Evolutionary conservation across 345 rosid species (phyloP).

Genomic region (Arabis hirsuta): DNA sequence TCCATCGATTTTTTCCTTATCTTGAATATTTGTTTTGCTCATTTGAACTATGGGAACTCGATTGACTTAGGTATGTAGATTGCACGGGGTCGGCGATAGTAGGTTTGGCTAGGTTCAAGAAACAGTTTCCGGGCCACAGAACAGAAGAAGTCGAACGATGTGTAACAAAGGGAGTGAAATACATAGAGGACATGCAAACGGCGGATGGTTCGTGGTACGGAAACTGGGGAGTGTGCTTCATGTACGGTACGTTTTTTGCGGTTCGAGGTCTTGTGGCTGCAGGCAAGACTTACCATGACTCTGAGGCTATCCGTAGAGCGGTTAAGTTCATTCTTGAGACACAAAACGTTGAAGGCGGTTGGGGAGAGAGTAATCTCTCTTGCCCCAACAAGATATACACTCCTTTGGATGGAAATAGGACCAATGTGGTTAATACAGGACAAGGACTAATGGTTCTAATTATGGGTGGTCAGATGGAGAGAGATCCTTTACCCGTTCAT

Average conservation of each 20-base stretch:
- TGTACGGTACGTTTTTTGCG: conserved; percentile 62
- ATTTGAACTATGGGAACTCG: not conserved
- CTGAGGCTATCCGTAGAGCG: conserved; percentile 50
- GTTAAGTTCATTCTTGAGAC: conserved; percentile 53
- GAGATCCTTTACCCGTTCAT: conserved; percentile 12
- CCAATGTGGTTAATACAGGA: conserved; percentile 60
- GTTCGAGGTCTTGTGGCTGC: conserved; percentile 55
- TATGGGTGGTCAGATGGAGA: conserved; percentile 39
- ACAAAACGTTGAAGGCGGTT: conserved; percentile 58
- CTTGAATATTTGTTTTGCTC: not conserved
- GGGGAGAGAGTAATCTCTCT: conserved; percentile 66
- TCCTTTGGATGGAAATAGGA: conserved; percentile 46
- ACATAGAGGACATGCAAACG: conserved; percentile 50
- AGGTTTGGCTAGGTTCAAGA: conserved; percentile 46
- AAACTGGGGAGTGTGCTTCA: conserved; percentile 65
- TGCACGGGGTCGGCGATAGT: conserved; percentile 50
- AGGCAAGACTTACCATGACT: conserved; percentile 45
- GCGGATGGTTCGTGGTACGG: conserved; percentile 68
- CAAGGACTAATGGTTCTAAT: conserved; percentile 62
- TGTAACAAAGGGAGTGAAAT: conserved; percentile 47
- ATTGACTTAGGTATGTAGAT: conserved; percentile 43
- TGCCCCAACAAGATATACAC: conserved; percentile 56
- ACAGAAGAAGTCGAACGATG: conserved; percentile 54
- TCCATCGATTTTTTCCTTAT: not conserved
- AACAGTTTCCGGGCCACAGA: conserved; percentile 53